Percentiles rank a stretch among this genome's conserved stretches.
phyloP scores from a whole-genome alignment of 116 monocot species.

The Phalaenopsis hybrid region DNA sequence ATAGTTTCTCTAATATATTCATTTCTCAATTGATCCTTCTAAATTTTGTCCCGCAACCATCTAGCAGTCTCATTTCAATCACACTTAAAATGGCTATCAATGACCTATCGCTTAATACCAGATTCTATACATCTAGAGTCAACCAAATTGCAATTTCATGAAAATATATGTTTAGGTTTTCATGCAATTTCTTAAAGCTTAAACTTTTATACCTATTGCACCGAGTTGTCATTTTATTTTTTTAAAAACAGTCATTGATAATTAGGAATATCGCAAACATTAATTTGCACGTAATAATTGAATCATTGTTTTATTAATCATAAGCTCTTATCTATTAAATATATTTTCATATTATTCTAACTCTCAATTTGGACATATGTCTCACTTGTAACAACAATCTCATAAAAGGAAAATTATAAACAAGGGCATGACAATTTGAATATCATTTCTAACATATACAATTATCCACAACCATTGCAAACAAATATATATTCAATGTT shows the following conservation, averaged over 20 bases:
- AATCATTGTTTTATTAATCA: background rate
- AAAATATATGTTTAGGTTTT: background rate
- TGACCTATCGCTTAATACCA: background rate
- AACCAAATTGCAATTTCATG: background rate
- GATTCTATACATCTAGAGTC: background rate
- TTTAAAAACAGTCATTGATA: background rate
- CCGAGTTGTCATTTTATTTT: background rate
- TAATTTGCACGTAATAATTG: background rate
- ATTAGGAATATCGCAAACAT: background rate
- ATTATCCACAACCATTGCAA: no score
- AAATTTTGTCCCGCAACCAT: background rate
- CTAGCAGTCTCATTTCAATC: background rate
- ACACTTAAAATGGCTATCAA: background rate
- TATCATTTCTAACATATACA: no score
- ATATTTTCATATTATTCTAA: no score
- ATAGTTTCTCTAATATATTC: background rate
- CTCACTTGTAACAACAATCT: no score
- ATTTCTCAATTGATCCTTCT: background rate
- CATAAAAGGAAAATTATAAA: no score
- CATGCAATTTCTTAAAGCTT: background rate
- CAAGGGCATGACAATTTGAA: no score
- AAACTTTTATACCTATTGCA: background rate
- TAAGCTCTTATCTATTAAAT: background rate
- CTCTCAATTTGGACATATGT: no score
- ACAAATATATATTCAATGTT: no score